phyloP scores from a whole-genome alignment of 2,329 filamentous ascomycete genomes.

The Apiospora phragmitis region DNA sequence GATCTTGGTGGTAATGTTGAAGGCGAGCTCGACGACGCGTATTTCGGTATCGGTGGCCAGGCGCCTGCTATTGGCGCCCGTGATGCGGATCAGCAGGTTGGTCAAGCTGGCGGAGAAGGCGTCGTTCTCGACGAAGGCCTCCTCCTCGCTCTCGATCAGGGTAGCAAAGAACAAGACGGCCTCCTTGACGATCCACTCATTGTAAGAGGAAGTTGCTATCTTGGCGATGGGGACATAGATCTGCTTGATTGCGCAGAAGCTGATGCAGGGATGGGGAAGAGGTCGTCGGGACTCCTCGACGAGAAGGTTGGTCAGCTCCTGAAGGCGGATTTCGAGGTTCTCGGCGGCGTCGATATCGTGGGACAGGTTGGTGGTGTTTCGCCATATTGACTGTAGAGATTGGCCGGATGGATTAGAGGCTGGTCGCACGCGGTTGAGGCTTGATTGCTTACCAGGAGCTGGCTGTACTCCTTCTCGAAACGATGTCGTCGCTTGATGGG shows the following conservation, averaged over 20 bases:
- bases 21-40: slow-evolving; percentile 87
- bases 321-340: slow-evolving; percentile 61
- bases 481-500: slow-evolving; percentile 64
- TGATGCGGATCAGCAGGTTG: slow-evolving; percentile 78
- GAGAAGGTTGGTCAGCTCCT: slow-evolving; percentile 70
- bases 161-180: slow-evolving; percentile 86
- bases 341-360: slow-evolving; percentile 63
- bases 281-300: slow-evolving; percentile 87
- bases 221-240: slow-evolving; percentile 89
- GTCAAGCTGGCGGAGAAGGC: slow-evolving; percentile 86
- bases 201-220: slow-evolving; percentile 81
- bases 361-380: slow-evolving; percentile 60
- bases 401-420: neutral
- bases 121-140: slow-evolving; percentile 86
- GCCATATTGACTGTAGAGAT: slow-evolving; percentile 54
- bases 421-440: slow-evolving; percentile 11
- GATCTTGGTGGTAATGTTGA: slow-evolving; percentile 96
- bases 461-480: slow-evolving; percentile 67
- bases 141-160: slow-evolving; percentile 93
- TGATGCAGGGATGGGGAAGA: slow-evolving; percentile 86
- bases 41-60: slow-evolving; percentile 80
- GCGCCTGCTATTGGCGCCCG: slow-evolving; percentile 71
- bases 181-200: slow-evolving; percentile 83
- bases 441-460: slow-evolving; percentile 52
- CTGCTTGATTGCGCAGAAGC: slow-evolving; percentile 81